A percentile compares a stretch with the other conserved stretches of the same genome.
Conservation (phyloP, 2,329 filamentous ascomycete genomes). For the Diaporthe helianthi region DNA sequence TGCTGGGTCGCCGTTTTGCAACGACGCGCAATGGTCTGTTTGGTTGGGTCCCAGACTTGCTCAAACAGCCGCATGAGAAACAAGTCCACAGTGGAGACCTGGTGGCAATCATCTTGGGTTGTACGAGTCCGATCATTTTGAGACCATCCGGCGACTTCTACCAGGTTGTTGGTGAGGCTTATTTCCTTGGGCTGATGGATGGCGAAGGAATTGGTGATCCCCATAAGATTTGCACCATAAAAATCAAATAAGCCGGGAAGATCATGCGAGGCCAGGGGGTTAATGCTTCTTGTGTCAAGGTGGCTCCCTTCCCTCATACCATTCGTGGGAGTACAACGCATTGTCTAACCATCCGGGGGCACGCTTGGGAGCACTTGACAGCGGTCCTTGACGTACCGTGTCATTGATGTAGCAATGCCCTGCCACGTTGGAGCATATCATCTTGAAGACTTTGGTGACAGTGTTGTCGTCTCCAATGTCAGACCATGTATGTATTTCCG, state of each 20-base stretch:
- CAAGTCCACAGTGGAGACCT: background rate
- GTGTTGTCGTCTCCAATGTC: background rate
- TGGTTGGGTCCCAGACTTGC: background rate
- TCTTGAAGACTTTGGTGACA: background rate
- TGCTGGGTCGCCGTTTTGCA: background rate
- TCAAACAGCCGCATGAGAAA: background rate
- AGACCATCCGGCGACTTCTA: background rate
- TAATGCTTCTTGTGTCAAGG: no score
- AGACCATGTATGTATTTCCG: background rate
- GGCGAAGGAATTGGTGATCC: background rate
- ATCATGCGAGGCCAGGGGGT: no score
- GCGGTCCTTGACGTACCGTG: background rate
- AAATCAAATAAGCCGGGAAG: background rate
- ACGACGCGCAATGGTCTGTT: background rate
- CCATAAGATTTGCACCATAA: background rate
- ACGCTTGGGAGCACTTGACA: no score
- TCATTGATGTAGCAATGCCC: background rate
- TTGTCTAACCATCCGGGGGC: no score
- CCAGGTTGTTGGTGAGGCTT: background rate
- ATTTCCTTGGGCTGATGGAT: background rate
- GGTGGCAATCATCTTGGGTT: background rate
- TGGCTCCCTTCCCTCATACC: no score
- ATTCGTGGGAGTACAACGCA: no score
- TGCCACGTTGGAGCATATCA: background rate
- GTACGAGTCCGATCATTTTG: background rate